Percentiles rank a stretch among this genome's conserved stretches.
Evolutionary conservation across 208 protist species (phyloP).

Genomic region (Crithidia expoeki): DNA sequence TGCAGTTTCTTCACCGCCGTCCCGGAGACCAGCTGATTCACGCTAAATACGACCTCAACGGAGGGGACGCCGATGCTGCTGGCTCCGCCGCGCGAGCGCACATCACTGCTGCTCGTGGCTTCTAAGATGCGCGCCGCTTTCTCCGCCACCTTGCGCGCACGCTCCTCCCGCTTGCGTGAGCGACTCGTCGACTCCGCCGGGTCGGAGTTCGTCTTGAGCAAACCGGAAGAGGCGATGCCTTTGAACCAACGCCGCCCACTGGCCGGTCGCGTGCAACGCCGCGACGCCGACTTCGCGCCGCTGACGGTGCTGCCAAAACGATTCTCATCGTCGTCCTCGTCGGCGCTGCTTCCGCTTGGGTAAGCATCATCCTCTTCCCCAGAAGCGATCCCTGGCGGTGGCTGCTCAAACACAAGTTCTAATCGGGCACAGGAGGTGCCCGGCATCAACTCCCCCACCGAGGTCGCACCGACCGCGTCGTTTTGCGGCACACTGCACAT

Average conservation of each 20-base stretch:
- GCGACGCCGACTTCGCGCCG: conserved; percentile 11
- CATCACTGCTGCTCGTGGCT: conserved; percentile 3
- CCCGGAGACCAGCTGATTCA: conserved; percentile 59
- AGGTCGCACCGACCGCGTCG: neutral
- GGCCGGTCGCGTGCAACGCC: conserved; percentile 5
- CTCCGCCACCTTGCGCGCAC: conserved; percentile 28
- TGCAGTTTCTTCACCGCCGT: conserved; percentile 71
- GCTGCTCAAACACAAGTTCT: conserved; percentile 38
- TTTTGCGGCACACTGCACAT: conserved; percentile 18
- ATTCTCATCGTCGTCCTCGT: conserved; percentile 29
- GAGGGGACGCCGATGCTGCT: conserved; percentile 31
- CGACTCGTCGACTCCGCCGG: conserved; percentile 7
- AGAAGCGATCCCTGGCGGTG: conserved; percentile 17
- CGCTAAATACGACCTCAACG: conserved; percentile 70
- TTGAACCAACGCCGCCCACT: neutral
- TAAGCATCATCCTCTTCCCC: conserved; percentile 27
- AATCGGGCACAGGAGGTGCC: conserved; percentile 24
- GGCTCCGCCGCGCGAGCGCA: neutral
- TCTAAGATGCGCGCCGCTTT: conserved; percentile 22
- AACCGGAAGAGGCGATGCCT: neutral
- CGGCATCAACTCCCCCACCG: conserved; percentile 22
- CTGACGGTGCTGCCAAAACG: conserved; percentile 27
- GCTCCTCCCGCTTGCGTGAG: conserved; percentile 40
- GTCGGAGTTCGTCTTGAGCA: neutral
- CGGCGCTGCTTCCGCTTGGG: conserved; percentile 18